Evolutionary conservation across 371 early-diverging fungal genomes (phyloP).

Genomic region (Phascolomyces articulosus): DNA sequence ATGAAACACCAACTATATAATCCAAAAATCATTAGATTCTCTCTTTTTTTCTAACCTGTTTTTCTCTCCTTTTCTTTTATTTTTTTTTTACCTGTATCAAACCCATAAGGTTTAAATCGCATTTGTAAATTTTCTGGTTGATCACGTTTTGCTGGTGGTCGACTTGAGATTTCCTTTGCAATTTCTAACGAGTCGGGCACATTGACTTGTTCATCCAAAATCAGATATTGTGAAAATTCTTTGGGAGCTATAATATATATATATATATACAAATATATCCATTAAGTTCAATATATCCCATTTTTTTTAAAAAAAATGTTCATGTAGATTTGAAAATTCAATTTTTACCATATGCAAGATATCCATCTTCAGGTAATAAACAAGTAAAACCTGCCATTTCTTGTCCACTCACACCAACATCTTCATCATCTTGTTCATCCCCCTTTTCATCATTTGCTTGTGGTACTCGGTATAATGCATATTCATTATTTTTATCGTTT

Average conservation of each 20-base stretch:
- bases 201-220: constrained; percentile 44
- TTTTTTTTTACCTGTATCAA: constrained; percentile 14
- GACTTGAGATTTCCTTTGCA: constrained; percentile 39
- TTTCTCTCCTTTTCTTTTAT: neutral
- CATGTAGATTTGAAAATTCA: too few species aligned
- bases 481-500: constrained; percentile 22
- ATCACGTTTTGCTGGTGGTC: constrained; percentile 40
- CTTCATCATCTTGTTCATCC: constrained; percentile 7
- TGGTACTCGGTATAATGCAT: constrained; percentile 40
- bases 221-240: constrained; percentile 35
- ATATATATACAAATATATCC: neutral
- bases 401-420: constrained; percentile 47
- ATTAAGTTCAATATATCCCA: too few species aligned
- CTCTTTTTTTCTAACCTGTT: neutral
- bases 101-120: constrained; percentile 52
- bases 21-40: neutral
- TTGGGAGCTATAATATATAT: constrained; percentile 30
- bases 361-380: constrained; percentile 42
- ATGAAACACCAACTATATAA: neutral
- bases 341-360: constrained; percentile 34
- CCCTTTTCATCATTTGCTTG: constrained; percentile 11
- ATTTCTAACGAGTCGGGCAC: constrained; percentile 43
- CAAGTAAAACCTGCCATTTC: constrained; percentile 51
- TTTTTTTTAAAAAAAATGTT: too few species aligned
- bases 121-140: constrained; percentile 52